Evolutionary conservation across 441 rosid genomes (phyloP).

Genomic region (Adansonia madagascariensis): DNA sequence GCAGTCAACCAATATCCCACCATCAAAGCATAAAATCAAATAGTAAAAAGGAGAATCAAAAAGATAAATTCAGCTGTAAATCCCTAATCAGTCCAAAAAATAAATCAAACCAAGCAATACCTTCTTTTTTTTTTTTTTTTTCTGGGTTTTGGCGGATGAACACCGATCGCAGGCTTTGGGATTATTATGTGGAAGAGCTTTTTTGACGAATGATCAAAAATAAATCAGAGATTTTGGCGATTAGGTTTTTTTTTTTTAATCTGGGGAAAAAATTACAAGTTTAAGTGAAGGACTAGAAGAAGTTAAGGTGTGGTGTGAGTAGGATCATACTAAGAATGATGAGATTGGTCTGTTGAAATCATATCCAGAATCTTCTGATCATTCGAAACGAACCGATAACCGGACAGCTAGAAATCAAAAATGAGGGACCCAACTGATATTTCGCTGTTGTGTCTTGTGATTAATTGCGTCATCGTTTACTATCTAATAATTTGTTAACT

Average conservation of each 20-base stretch:
- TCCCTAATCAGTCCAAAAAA: not conserved
- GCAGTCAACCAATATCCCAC: not conserved
- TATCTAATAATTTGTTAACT: too few relatives aligned
- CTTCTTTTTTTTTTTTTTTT: not conserved
- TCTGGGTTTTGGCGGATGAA: slow-evolving; percentile 7
- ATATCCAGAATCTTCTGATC: not conserved
- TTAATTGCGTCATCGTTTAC: not conserved
- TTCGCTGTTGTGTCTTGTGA: not conserved
- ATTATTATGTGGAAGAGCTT: not conserved
- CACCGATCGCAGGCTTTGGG: not conserved
- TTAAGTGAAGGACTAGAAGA: not conserved
- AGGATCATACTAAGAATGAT: not conserved
- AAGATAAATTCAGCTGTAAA: not conserved
- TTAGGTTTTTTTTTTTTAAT: not conserved
- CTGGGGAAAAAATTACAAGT: not conserved
- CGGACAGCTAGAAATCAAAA: not conserved
- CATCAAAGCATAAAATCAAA: not conserved
- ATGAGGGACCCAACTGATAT: not conserved
- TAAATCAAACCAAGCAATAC: not conserved
- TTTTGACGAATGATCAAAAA: not conserved
- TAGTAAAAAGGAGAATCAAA: not conserved
- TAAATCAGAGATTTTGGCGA: not conserved
- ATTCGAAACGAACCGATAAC: not conserved
- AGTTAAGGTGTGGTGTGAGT: not conserved
- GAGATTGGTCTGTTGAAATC: not conserved